Percentiles rank a stretch among this genome's conserved stretches.
These are phyloP conservation scores for Chytriomyces hyalinus DNA, from an alignment of 192 early-diverging fungal genomes.

Conservation along the genomic window DNA sequence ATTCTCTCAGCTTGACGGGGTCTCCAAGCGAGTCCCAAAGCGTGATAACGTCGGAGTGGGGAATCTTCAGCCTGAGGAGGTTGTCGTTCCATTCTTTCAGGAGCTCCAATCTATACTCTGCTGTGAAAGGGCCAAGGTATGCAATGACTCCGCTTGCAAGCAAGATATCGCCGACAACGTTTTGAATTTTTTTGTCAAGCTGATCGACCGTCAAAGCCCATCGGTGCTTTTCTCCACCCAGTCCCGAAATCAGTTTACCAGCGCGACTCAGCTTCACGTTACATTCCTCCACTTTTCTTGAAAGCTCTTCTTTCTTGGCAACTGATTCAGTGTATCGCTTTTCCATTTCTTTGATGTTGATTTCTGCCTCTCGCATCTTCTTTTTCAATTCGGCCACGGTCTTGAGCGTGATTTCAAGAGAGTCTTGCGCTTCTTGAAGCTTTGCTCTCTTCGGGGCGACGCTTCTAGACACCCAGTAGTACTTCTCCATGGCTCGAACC, in stretches of 20 bases:
- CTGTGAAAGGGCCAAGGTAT: constrained; percentile 65
- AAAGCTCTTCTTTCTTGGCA: constrained; percentile 68
- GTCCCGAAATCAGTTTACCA: constrained; percentile 62
- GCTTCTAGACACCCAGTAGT: constrained; percentile 62
- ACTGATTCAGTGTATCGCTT: constrained; percentile 63
- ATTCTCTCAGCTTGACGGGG: constrained; percentile 63
- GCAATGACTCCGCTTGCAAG: constrained; percentile 64
- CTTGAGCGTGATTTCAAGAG: constrained; percentile 61
- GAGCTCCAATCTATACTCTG: constrained; percentile 54
- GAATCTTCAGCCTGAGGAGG: constrained; percentile 60
- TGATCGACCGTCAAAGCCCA: constrained; percentile 64
- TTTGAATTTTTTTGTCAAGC: constrained; percentile 60
- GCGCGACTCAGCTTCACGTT: constrained; percentile 62
- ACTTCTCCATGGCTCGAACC: constrained; percentile 72
- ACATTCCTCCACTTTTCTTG: constrained; percentile 65
- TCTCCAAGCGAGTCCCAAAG: constrained; percentile 64
- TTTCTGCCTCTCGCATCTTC: constrained; percentile 62
- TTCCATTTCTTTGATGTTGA: constrained; percentile 71
- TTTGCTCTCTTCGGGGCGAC: constrained; percentile 66
- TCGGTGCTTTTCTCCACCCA: constrained; percentile 65
- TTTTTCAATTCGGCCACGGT: constrained; percentile 62
- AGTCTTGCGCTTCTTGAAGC: constrained; percentile 61
- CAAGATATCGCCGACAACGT: constrained; percentile 64
- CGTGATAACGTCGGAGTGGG: constrained; percentile 62
- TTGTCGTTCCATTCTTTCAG: constrained; percentile 60